Percentiles rank a stretch among this genome's conserved stretches.
Evolutionary conservation across 805 yeast species (phyloP).

Genomic region (Ogataea angusta): DNA sequence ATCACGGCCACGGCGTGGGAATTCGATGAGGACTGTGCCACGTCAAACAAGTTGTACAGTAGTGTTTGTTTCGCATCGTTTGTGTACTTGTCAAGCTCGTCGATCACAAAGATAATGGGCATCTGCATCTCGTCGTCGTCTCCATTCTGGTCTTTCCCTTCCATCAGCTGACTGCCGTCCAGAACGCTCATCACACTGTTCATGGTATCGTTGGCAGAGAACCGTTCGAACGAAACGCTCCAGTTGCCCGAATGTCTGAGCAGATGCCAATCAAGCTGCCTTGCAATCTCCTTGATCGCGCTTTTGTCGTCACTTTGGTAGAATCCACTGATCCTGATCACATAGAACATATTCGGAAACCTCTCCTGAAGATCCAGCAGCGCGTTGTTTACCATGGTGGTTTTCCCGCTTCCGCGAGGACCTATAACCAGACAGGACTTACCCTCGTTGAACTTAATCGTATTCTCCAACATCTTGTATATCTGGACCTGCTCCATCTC

Average conservation of each 20-base stretch:
- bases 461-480: slow-evolving; percentile 55
- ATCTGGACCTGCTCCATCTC: slow-evolving; percentile 48
- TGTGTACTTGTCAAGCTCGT: slow-evolving; percentile 81
- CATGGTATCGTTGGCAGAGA: slow-evolving; percentile 51
- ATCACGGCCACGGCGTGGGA: slow-evolving; percentile 70
- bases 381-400: slow-evolving; percentile 58
- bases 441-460: slow-evolving; percentile 68
- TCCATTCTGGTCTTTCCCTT: slow-evolving; percentile 7
- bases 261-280: slow-evolving; percentile 60
- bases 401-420: slow-evolving; percentile 75
- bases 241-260: slow-evolving; percentile 12
- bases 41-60: slow-evolving; percentile 81
- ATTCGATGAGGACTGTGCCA: slow-evolving; percentile 54
- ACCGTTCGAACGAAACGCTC: slow-evolving; percentile 15
- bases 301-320: slow-evolving; percentile 70
- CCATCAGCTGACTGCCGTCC: slow-evolving; percentile 35
- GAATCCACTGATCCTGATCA: slow-evolving; percentile 64
- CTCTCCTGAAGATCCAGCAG: slow-evolving; percentile 40
- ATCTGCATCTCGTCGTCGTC: slow-evolving; percentile 31
- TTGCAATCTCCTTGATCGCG: slow-evolving; percentile 83
- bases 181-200: slow-evolving; percentile 52
- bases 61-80: slow-evolving; percentile 72
- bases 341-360: slow-evolving; percentile 53
- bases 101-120: slow-evolving; percentile 75
- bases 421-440: slow-evolving; percentile 81